phyloP scores from a whole-genome alignment of 2,329 filamentous ascomycete species.

The Sporothrix luriei region DNA sequence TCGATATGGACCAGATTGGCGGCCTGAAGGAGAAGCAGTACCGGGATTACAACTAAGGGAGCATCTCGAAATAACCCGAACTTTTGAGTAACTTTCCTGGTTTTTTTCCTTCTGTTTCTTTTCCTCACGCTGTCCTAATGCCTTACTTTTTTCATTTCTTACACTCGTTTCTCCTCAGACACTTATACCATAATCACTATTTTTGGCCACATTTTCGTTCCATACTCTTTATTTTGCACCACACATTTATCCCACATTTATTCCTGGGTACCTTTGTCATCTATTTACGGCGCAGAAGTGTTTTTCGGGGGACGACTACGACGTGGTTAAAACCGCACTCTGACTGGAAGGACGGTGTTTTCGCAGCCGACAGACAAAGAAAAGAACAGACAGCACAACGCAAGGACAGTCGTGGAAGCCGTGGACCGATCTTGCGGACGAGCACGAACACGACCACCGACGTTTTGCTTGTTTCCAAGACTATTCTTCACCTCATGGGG shows the following conservation, averaged over 20 bases:
- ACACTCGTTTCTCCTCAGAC: constrained; percentile 22
- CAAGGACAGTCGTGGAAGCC: not conserved
- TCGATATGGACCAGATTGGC: constrained; percentile 93
- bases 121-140: not conserved
- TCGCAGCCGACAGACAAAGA: constrained; percentile 15
- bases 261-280: constrained; percentile 19
- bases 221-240: constrained; percentile 18
- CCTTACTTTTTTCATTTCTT: constrained; percentile 26
- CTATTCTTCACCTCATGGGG: not conserved
- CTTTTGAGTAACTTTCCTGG: not conserved
- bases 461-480: not conserved
- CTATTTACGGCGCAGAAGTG: constrained; percentile 29
- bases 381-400: constrained; percentile 4
- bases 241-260: constrained; percentile 9
- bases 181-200: constrained; percentile 20
- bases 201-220: not conserved
- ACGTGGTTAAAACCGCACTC: constrained; percentile 12
- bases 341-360: not conserved
- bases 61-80: constrained; percentile 9
- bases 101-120: not conserved
- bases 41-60: constrained; percentile 42
- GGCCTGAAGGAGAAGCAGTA: constrained; percentile 87
- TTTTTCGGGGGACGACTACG: constrained; percentile 19
- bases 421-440: not conserved
- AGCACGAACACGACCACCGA: not conserved